Evolutionary conservation across 2,329 filamentous ascomycete genomes (phyloP).

Genomic region (Colletotrichum agaves): DNA sequence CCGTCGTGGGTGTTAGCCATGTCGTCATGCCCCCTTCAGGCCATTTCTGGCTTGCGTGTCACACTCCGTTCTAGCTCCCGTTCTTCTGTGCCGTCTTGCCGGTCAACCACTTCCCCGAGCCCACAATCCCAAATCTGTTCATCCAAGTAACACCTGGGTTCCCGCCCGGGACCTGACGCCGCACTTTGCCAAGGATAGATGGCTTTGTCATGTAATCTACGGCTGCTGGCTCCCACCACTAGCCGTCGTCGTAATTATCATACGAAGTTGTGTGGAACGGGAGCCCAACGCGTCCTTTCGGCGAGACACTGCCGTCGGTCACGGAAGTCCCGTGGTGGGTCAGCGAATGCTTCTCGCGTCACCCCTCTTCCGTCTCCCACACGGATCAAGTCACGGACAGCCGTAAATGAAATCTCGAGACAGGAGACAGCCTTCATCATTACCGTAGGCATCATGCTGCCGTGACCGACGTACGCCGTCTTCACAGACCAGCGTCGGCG

Average conservation of each 20-base stretch:
- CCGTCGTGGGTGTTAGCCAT: not conserved
- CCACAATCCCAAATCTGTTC: not conserved
- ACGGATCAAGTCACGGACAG: too few relatives aligned
- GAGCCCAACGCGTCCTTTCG: not conserved
- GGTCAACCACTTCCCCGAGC: conserved; percentile 4
- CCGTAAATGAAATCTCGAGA: too few relatives aligned
- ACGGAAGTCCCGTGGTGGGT: not conserved
- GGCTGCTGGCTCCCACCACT: not conserved
- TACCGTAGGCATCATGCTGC: too few relatives aligned
- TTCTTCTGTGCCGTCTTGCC: not conserved
- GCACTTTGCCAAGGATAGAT: not conserved
- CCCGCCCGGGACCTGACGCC: conserved; percentile 1
- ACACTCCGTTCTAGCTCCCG: not conserved
- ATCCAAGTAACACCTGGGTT: not conserved
- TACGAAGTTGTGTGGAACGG: not conserved
- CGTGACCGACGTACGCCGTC: too few relatives aligned
- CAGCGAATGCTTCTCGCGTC: too few relatives aligned
- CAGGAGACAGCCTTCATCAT: too few relatives aligned
- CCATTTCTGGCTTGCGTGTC: not conserved
- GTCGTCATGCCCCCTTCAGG: conserved; percentile 15
- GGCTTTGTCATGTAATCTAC: not conserved
- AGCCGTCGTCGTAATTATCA: not conserved
- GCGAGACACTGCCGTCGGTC: not conserved
- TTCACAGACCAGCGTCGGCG: too few relatives aligned
- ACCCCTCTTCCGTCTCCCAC: too few relatives aligned